These are phyloP conservation scores for Saturnispora serradocipensis DNA, from an alignment of 805 yeast genomes.

Conservation along the genomic window DNA sequence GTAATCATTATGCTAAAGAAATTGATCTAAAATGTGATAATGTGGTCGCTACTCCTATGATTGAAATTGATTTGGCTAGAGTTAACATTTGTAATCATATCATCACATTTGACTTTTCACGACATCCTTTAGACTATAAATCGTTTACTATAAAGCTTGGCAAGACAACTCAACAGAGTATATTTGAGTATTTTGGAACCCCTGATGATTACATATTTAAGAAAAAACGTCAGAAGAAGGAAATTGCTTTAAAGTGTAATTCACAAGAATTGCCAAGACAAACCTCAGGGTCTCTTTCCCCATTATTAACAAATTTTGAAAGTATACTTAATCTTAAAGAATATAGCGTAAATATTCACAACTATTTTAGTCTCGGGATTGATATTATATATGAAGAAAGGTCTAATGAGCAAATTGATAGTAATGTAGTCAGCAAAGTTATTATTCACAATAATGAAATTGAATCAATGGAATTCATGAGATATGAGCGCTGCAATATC, in stretches of 20 bases:
- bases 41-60: not conserved
- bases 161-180: slow-evolving; percentile 39
- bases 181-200: slow-evolving; percentile 41
- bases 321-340: slow-evolving; percentile 11
- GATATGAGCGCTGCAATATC: slow-evolving; percentile 40
- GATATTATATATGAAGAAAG: slow-evolving; percentile 42
- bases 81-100: not conserved
- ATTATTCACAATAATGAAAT: slow-evolving; percentile 44
- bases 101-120: slow-evolving; percentile 5
- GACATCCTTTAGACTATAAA: slow-evolving; percentile 9
- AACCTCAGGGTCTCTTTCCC: not conserved
- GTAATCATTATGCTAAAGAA: not conserved
- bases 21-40: not conserved
- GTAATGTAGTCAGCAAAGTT: slow-evolving; percentile 34
- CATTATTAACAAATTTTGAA: not conserved
- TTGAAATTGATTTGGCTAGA: not conserved
- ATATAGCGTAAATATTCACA: slow-evolving; percentile 41
- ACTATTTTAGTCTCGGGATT: slow-evolving; percentile 45
- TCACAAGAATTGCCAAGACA: not conserved
- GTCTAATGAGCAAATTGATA: slow-evolving; percentile 15
- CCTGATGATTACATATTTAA: slow-evolving; percentile 41
- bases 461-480: slow-evolving; percentile 45
- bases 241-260: not conserved
- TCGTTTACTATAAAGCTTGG: slow-evolving; percentile 28
- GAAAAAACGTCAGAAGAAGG: slow-evolving; percentile 22